These are phyloP conservation scores for Saccharomyces mikatae DNA, from an alignment of 805 yeast genomes.

Conservation along the genomic window DNA sequence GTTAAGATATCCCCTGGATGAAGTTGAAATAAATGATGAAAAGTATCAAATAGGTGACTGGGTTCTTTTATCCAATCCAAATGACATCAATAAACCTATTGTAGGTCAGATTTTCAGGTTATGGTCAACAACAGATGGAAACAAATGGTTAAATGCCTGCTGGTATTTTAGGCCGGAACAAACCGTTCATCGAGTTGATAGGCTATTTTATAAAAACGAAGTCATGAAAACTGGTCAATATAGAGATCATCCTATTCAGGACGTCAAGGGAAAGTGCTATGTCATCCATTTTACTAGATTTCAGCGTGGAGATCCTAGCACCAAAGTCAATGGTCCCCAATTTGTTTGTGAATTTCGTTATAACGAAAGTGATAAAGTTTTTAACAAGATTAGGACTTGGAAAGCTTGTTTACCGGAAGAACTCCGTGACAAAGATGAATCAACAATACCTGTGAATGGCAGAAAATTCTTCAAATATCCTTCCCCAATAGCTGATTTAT, in stretches of 20 bases:
- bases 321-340: constrained; percentile 71
- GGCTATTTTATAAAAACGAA: constrained; percentile 86
- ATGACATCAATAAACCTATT: constrained; percentile 82
- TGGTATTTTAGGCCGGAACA: constrained; percentile 98
- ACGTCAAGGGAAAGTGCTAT: constrained; percentile 86
- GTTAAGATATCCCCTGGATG: constrained; percentile 69
- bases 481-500: constrained; percentile 73
- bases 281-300: constrained; percentile 91
- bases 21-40: constrained; percentile 61
- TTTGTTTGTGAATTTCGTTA: constrained; percentile 93
- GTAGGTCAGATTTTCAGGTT: constrained; percentile 89
- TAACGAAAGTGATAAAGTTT: constrained; percentile 81
- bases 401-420: constrained; percentile 97
- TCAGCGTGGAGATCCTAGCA: constrained; percentile 87
- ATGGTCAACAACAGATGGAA: constrained; percentile 74
- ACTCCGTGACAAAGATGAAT: constrained; percentile 75
- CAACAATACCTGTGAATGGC: constrained; percentile 61
- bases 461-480: constrained; percentile 65
- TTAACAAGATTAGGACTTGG: constrained; percentile 96
- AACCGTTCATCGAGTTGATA: constrained; percentile 87
- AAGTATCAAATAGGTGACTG: constrained; percentile 86
- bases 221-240: constrained; percentile 96
- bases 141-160: constrained; percentile 84
- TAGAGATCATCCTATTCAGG: constrained; percentile 83
- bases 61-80: constrained; percentile 84